Evolutionary conservation across 192 early-diverging fungal species (phyloP).

Genomic region (Rhizophagus sp.): DNA sequence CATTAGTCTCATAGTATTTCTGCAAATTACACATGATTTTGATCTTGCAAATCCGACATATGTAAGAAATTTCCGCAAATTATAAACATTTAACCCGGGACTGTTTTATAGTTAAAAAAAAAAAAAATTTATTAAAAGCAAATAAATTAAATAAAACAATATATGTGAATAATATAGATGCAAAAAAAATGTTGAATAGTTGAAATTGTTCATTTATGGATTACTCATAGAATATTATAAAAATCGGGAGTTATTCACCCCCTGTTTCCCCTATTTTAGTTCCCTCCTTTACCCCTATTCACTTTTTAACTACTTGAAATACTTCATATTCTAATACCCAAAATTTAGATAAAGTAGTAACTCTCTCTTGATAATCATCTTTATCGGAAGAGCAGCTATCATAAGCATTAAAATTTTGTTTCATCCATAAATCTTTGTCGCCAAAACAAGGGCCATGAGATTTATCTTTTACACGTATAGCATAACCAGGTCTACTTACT

Average conservation of each 20-base stretch:
- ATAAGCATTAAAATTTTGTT: constrained; percentile 22
- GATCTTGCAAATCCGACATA: no score
- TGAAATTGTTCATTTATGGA: background rate
- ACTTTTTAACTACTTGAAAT: constrained; percentile 12
- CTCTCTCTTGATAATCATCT: constrained; percentile 16
- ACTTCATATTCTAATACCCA: constrained; percentile 24
- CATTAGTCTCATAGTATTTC: no score
- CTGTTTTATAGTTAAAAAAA: background rate
- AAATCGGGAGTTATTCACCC: no score
- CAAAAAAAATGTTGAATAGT: background rate
- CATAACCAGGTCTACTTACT: background rate
- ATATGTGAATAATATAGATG: background rate
- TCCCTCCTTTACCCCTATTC: background rate
- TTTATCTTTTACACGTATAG: constrained; percentile 18
- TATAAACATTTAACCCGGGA: no score
- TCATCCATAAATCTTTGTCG: constrained; percentile 27
- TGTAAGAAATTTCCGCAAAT: no score
- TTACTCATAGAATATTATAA: background rate
- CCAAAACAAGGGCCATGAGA: constrained; percentile 22
- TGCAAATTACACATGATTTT: no score
- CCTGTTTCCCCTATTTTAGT: no score
- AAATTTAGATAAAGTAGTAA: constrained; percentile 16
- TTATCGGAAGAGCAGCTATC: constrained; percentile 22
- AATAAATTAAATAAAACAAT: background rate
- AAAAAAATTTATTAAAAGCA: background rate